phyloP scores from a whole-genome alignment of 805 yeast species.

The Candida saitoana region DNA sequence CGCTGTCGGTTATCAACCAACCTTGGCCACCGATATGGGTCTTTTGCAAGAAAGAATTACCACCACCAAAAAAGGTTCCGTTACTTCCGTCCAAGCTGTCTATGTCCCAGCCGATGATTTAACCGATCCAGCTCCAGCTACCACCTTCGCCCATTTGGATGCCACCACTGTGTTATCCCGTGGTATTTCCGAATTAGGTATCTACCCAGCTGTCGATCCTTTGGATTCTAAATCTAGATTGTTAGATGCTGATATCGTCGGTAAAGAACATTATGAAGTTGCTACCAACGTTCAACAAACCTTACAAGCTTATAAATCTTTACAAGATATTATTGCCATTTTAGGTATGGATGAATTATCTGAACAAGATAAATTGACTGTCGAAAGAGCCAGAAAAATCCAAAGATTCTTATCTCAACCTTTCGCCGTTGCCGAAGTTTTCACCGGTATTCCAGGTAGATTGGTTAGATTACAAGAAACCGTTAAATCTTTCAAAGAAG shows the following conservation, averaged over 20 bases:
- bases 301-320: slow-evolving; percentile 98
- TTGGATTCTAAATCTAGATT: slow-evolving; percentile 98
- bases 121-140: slow-evolving; percentile 99
- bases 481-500: slow-evolving; percentile 90
- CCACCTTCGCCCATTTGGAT: slow-evolving; percentile 99
- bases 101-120: slow-evolving; percentile 99
- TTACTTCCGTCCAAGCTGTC: slow-evolving; percentile 99
- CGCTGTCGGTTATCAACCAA: slow-evolving; percentile 99
- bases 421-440: slow-evolving; percentile 98
- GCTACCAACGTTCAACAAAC: slow-evolving; percentile 97
- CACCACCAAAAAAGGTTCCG: slow-evolving; percentile 99
- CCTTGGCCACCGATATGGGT: slow-evolving; percentile 99
- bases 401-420: slow-evolving; percentile 99
- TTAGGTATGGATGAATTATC: slow-evolving; percentile 99
- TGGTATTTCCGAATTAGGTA: slow-evolving; percentile 99
- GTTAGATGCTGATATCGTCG: slow-evolving; percentile 94
- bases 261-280: slow-evolving; percentile 96
- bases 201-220: slow-evolving; percentile 99
- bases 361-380: slow-evolving; percentile 96
- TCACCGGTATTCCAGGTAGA: slow-evolving; percentile 99
- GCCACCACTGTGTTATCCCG: slow-evolving; percentile 99
- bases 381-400: slow-evolving; percentile 99
- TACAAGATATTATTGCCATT: slow-evolving; percentile 99
- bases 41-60: slow-evolving; percentile 99
- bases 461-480: slow-evolving; percentile 97